Conservation (phyloP, 192 early-diverging fungal genomes). For the Rhizoclosmatium globosum region DNA sequence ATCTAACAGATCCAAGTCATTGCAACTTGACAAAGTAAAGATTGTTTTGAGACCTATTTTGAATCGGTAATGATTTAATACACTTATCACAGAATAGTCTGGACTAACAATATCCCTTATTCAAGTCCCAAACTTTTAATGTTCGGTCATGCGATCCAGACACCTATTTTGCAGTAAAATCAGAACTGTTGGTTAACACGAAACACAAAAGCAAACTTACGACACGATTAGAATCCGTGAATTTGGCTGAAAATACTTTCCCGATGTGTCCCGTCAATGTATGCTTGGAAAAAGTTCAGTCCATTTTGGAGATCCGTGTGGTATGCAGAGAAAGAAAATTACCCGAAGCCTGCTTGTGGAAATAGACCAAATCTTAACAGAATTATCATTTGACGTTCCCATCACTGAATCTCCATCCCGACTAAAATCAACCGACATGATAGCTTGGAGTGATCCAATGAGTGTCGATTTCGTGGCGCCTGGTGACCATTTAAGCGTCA, state of each 20-base stretch:
- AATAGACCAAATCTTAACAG: slow-evolving; percentile 86
- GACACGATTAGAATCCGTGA: slow-evolving; percentile 82
- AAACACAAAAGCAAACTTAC: slow-evolving; percentile 42
- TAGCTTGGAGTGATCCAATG: slow-evolving; percentile 82
- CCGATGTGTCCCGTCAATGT: slow-evolving; percentile 95
- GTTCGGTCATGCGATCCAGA: slow-evolving; percentile 95
- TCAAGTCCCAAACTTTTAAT: slow-evolving; percentile 94
- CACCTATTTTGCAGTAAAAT: slow-evolving; percentile 50
- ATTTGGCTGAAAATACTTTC: slow-evolving; percentile 89
- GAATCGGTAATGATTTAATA: not conserved
- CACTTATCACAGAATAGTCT: not conserved
- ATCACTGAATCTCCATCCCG: slow-evolving; percentile 70
- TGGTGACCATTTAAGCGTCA: not conserved
- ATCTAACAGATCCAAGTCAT: slow-evolving; percentile 86
- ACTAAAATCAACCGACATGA: slow-evolving; percentile 86
- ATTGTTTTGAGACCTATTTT: slow-evolving; percentile 81
- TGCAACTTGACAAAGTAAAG: slow-evolving; percentile 94
- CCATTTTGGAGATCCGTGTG: too few species aligned
- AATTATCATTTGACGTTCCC: slow-evolving; percentile 91
- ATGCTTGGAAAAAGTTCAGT: slow-evolving; percentile 58
- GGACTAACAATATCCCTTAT: slow-evolving; percentile 83
- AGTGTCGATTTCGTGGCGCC: slow-evolving; percentile 63
- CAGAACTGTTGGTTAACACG: not conserved
- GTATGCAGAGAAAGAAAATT: not conserved
- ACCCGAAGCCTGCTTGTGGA: slow-evolving; percentile 77